Evolutionary conservation across 495 filamentous ascomycete genomes (phyloP), one percentile per base, ranked within the genome.

Genomic region (Penicillium coffeae): DNA sequence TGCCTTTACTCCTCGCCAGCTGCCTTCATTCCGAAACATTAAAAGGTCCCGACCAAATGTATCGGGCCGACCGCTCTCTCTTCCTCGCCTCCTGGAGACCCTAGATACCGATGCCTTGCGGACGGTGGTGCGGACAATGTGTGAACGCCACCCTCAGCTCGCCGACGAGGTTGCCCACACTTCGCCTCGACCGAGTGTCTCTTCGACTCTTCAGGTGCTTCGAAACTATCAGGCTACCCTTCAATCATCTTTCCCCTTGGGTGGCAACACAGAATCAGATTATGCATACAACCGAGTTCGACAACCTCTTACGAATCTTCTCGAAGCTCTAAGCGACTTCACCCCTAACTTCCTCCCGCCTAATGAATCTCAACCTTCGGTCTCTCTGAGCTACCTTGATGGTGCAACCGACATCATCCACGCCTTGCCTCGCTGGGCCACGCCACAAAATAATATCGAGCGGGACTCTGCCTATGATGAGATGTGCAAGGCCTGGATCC

Each of bases 381-480:
- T 83, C 9, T 95, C 90, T 5, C 69, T 98, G 50, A 83, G 81
- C 48, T 98, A 88, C 59, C 79, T 98, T 21, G 89, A 98, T 48
- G 85, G 81, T 18, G 93, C 85, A 14, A 98, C 92, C 12, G 84
- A 91, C 42, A 79, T 96, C 36, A 86, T 97, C 38, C 92, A 97
- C 64, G 78, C 82, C 13, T 73, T 98, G 33, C 93, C 93, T 4
- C 80, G 89, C 41, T 97, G 88, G 88, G 85, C 86, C 51, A 87
- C 82, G 44, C 87, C 84, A 34, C 80, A 86, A 52, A 85, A 97
- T 65, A 91, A 90, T 47, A 77, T 93, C 53, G 87, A 93, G 73
- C 95, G 96, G 65, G 82, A 93, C 51, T 88, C 88, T 52, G 90
- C 91, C 12, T 97, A 97, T 63, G 92, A 98, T 56, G 94, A 96